A percentile compares a stretch with the other conserved stretches of the same genome.
These are phyloP conservation scores for Inonotus hispidus DNA, from an alignment of 1,284 basidiomycete species.

Conservation along the genomic window DNA sequence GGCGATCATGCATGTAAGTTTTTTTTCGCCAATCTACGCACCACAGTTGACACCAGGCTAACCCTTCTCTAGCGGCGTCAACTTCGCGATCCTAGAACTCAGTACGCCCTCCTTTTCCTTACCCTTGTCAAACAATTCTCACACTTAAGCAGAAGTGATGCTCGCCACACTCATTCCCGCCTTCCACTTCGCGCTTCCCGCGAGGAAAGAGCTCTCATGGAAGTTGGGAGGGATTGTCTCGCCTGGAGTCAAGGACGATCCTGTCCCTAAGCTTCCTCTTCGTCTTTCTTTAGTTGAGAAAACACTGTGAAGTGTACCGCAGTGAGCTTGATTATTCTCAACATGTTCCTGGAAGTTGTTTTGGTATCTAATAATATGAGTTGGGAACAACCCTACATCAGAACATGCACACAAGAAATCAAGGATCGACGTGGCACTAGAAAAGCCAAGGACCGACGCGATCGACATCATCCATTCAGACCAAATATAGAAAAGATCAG, in stretches of 20 bases:
- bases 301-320: too few relatives aligned
- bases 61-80: slow-evolving; percentile 6
- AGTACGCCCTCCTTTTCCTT: slow-evolving; percentile 4
- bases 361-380: too few relatives aligned
- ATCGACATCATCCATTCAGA: too few relatives aligned
- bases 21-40: neutral
- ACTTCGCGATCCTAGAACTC: slow-evolving; percentile 14
- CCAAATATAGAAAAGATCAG: too few relatives aligned
- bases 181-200: slow-evolving; percentile 14
- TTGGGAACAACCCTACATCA: too few relatives aligned
- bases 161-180: slow-evolving; percentile 4
- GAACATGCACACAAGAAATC: too few relatives aligned
- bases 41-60: neutral
- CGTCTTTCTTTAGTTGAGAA: slow-evolving; percentile 1
- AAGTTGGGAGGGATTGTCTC: slow-evolving; percentile 10
- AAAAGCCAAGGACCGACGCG: too few relatives aligned
- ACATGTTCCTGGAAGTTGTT: too few relatives aligned
- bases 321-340: too few relatives aligned
- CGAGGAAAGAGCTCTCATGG: slow-evolving; percentile 7
- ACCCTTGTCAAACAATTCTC: neutral
- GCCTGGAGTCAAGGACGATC: slow-evolving; percentile 4
- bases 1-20: slow-evolving; percentile 28
- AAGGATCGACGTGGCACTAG: too few relatives aligned
- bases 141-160: slow-evolving; percentile 7
- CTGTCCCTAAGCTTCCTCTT: slow-evolving; percentile 10